Conservation (phyloP, 805 yeast species). For the Candida michaelii region DNA sequence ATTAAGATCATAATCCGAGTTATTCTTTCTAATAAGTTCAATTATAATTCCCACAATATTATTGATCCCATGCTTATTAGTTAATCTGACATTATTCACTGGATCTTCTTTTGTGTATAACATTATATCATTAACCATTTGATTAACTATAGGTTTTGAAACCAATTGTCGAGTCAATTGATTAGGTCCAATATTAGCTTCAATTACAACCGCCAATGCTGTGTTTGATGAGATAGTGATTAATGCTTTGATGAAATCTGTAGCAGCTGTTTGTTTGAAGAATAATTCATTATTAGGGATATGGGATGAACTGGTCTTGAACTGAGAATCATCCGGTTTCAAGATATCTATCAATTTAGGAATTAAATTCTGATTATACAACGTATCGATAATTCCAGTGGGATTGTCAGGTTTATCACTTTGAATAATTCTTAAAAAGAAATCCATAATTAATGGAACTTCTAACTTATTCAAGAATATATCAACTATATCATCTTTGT, state of each 20-base stretch:
- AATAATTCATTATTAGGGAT: constrained; percentile 33
- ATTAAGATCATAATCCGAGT: constrained; percentile 89
- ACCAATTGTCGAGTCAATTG: constrained; percentile 90
- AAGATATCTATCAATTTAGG: constrained; percentile 70
- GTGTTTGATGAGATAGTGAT: constrained; percentile 88
- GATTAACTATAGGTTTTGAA: constrained; percentile 63
- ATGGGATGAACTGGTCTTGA: constrained; percentile 22
- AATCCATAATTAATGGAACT: constrained; percentile 93
- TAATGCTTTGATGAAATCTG: constrained; percentile 92
- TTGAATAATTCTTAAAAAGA: constrained; percentile 81
- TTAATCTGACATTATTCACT: constrained; percentile 13
- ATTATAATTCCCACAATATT: constrained; percentile 94
- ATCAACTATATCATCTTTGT: constrained; percentile 70
- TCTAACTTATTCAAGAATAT: constrained; percentile 83
- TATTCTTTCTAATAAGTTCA: constrained; percentile 91
- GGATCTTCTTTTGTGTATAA: constrained; percentile 22
- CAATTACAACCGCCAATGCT: constrained; percentile 70
- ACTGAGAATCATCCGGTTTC: constrained; percentile 64
- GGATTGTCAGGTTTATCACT: constrained; percentile 90
- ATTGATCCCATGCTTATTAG: constrained; percentile 83
- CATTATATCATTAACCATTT: constrained; percentile 75
- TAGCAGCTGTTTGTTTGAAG: constrained; percentile 84
- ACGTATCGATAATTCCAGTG: constrained; percentile 77
- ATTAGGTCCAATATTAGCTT: constrained; percentile 93
- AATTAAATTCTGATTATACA: constrained; percentile 72